phyloP scores from a whole-genome alignment of 257 asterid species.

The Nicotiana tabacum region DNA sequence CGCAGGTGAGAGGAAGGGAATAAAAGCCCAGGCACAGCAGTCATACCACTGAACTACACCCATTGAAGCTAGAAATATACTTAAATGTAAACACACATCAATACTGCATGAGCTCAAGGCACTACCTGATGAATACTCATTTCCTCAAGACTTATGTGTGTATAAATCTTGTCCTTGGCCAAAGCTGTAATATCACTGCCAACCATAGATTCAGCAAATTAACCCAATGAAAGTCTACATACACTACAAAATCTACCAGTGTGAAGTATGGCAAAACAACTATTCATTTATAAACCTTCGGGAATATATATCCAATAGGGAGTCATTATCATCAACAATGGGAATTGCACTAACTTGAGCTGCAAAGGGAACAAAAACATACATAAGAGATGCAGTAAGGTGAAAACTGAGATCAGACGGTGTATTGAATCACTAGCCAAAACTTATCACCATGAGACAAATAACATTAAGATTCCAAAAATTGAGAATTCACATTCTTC shows the following conservation, averaged over 20 bases:
- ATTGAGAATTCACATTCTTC: neutral
- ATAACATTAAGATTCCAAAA: neutral
- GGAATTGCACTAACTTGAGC: conserved; percentile 93
- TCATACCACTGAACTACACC: neutral
- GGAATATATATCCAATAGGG: conserved; percentile 77
- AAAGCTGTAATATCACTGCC: conserved; percentile 87
- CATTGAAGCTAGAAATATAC: neutral
- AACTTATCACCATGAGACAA: neutral
- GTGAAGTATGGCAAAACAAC: neutral
- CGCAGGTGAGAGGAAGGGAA: neutral
- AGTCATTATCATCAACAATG: conserved; percentile 84
- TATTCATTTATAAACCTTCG: conserved; percentile 59
- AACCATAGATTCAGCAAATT: conserved; percentile 13
- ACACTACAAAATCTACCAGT: neutral
- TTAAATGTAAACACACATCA: neutral
- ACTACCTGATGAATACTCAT: conserved; percentile 72
- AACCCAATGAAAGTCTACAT: neutral
- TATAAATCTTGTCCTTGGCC: conserved; percentile 81
- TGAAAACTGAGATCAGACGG: neutral
- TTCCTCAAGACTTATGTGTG: conserved; percentile 80
- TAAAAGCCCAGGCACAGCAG: neutral
- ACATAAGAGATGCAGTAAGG: neutral
- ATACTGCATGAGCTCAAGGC: conserved; percentile 8
- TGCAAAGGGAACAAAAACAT: conserved; percentile 32
- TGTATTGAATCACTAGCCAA: neutral